Evolutionary conservation across 495 filamentous ascomycete genomes (phyloP), one percentile per base, ranked within the genome.

Genomic region (Tuber melanosporum): DNA sequence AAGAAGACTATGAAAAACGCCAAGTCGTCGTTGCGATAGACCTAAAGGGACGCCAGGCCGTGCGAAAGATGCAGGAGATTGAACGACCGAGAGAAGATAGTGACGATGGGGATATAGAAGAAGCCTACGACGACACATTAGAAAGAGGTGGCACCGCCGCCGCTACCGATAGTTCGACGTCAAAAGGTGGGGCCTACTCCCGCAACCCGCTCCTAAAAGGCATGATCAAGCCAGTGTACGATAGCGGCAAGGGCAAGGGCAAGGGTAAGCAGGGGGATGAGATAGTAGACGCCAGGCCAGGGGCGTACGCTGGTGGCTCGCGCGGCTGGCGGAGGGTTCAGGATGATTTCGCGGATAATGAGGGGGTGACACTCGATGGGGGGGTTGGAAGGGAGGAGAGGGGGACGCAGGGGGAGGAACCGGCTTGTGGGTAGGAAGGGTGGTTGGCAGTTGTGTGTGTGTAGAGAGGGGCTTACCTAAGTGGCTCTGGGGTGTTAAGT

Each of bases 1-100:
- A 91, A 75, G 95, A 95, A 1, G 95, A 97, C 77, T 99, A 93
- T 85, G 95, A 99, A 85, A 98, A 95, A 88, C 89, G 94, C 78
- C 90, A 88, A 81, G 90, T 94, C 77, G 92, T 99, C 0, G 91
- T 97, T 73, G 93, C 92, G 79, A 90, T 98, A 72, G 95, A 97
- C 85, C 83, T 97, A 3, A 89, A 89, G 42, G 92, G 91, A 10
- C 90, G 91, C 39, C 94, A 92, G 79, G 90, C 94, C 0, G 89
- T 93, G 5, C 89, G 89, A 85, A 92, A 87, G 87, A 95, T 92
- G 91, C 89, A 85, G 1, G 86, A 87, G 19, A 84, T 90, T 19
- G 89, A 91, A 79, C 82, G 84, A 66, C 87, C 88, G 42, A 79
- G 83, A 62, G 86, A 82, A 17, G 88, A 88, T 12, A 85, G 87